Evolutionary conservation across 1,284 basidiomycete species (phyloP).

Genomic region (Ustilago shanxiensis): DNA sequence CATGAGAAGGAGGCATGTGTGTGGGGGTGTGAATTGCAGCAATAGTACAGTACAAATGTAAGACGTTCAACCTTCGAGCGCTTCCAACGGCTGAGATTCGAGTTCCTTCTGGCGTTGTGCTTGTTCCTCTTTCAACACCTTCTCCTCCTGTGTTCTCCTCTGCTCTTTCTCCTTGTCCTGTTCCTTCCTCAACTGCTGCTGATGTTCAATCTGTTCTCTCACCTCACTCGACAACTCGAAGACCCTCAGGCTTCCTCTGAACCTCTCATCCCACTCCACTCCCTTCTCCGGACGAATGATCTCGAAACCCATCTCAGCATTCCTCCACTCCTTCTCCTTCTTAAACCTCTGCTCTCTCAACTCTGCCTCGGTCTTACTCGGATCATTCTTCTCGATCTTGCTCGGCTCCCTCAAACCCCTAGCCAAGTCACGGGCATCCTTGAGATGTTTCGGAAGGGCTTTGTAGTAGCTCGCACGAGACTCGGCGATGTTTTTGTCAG

Average conservation of each 20-base stretch:
- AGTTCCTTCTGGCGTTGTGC: slow-evolving; percentile 33
- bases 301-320: slow-evolving; percentile 81
- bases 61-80: slow-evolving; percentile 8
- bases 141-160: slow-evolving; percentile 17
- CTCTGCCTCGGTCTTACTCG: slow-evolving; percentile 88
- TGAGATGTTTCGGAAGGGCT: slow-evolving; percentile 78
- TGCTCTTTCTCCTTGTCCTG: slow-evolving; percentile 19
- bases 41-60: not conserved
- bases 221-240: slow-evolving; percentile 49
- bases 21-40: not conserved
- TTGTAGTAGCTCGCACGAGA: slow-evolving; percentile 83
- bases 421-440: slow-evolving; percentile 81
- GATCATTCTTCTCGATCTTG: slow-evolving; percentile 83
- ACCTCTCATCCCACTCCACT: slow-evolving; percentile 83
- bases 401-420: slow-evolving; percentile 84
- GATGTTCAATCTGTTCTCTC: slow-evolving; percentile 31
- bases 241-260: slow-evolving; percentile 77
- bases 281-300: slow-evolving; percentile 78
- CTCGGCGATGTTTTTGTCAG: slow-evolving; percentile 78
- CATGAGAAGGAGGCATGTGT: no score
- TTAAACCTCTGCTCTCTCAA: slow-evolving; percentile 74
- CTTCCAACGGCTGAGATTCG: slow-evolving; percentile 43
- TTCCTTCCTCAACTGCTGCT: slow-evolving; percentile 32
- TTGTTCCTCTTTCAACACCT: slow-evolving; percentile 31
- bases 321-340: slow-evolving; percentile 87